Percentiles rank a stretch among this genome's conserved stretches.
phyloP scores from a whole-genome alignment of 1,284 basidiomycete genomes.

The Pholiota adiposa region DNA sequence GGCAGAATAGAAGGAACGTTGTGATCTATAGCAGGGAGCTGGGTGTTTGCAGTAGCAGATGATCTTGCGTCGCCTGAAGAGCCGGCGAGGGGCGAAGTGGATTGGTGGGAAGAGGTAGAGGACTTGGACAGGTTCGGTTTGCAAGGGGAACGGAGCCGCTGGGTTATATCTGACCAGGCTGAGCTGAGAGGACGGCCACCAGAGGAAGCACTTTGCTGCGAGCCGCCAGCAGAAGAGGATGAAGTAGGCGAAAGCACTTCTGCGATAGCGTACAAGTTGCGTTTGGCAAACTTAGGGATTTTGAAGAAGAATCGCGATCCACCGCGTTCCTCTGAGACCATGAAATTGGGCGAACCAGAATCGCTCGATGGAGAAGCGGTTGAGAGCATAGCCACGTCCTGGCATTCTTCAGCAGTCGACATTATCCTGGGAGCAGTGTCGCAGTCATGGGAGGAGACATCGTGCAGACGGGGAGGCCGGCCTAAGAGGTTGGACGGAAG shows the following conservation, averaged over 20 bases:
- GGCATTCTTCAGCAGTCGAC: slow-evolving; percentile 14
- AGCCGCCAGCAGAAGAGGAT: slow-evolving; percentile 1
- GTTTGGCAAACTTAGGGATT: slow-evolving; percentile 23
- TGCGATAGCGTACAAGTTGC: slow-evolving; percentile 26
- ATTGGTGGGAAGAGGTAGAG: background rate
- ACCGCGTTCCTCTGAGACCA: slow-evolving; percentile 2
- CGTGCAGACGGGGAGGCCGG: slow-evolving; percentile 9
- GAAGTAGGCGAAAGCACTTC: slow-evolving; percentile 19
- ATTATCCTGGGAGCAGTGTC: background rate
- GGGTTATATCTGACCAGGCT: slow-evolving; percentile 1
- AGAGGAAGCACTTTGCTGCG: background rate
- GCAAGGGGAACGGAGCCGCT: slow-evolving; percentile 10
- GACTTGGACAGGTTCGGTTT: background rate
- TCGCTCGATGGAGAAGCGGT: background rate
- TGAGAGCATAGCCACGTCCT: slow-evolving; percentile 10
- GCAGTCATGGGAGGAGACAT: slow-evolving; percentile 4
- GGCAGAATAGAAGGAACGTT: background rate
- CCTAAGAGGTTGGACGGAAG: slow-evolving; percentile 21
- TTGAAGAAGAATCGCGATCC: slow-evolving; percentile 18
- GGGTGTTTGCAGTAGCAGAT: background rate
- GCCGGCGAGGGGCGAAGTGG: slow-evolving; percentile 1
- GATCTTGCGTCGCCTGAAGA: background rate
- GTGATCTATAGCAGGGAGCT: background rate
- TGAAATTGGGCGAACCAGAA: background rate
- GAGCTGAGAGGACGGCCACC: background rate